Percentiles rank a stretch among this genome's conserved stretches.
phyloP scores from a whole-genome alignment of 345 rosid genomes.

The Leavenworthia alabamica region DNA sequence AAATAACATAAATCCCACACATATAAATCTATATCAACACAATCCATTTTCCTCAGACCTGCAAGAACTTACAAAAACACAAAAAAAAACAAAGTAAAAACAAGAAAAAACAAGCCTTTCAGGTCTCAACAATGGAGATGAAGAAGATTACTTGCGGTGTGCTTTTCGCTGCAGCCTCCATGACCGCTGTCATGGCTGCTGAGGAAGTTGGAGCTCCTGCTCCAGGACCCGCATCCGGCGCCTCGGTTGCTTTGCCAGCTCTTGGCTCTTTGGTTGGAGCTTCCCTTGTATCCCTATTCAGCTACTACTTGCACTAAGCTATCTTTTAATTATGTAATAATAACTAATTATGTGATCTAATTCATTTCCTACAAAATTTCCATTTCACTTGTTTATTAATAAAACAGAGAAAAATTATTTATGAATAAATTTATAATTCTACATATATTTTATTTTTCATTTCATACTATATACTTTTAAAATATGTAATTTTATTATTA shows the following conservation, averaged over 20 bases:
- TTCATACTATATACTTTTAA: not conserved
- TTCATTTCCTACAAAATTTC: conserved; percentile 15
- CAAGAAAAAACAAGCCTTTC: conserved; percentile 23
- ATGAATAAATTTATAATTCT: conserved; percentile 10
- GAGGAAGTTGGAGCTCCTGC: conserved; percentile 38
- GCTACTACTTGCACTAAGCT: conserved; percentile 35
- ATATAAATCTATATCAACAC: conserved; percentile 13
- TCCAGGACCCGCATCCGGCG: conserved; percentile 29
- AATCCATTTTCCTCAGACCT: conserved; percentile 28
- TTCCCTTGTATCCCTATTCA: conserved; percentile 29
- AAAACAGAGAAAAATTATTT: conserved; percentile 18
- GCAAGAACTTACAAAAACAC: conserved; percentile 22
- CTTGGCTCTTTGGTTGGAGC: conserved; percentile 48
- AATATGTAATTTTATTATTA: not conserved
- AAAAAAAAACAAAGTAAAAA: conserved; percentile 2
- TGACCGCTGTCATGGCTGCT: conserved; percentile 40
- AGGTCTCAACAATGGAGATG: conserved; percentile 55
- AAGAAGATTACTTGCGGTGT: conserved; percentile 52
- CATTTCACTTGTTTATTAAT: conserved; percentile 23
- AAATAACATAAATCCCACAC: not conserved
- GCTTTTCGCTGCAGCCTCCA: conserved; percentile 49
- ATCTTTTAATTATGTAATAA: conserved; percentile 17
- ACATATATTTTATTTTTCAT: not conserved
- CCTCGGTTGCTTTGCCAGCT: conserved; percentile 32
- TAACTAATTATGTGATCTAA: conserved; percentile 12